Base-by-base conservation (phyloP, 805 yeast genomes). In the Cephaloascus albidus region DNA sequence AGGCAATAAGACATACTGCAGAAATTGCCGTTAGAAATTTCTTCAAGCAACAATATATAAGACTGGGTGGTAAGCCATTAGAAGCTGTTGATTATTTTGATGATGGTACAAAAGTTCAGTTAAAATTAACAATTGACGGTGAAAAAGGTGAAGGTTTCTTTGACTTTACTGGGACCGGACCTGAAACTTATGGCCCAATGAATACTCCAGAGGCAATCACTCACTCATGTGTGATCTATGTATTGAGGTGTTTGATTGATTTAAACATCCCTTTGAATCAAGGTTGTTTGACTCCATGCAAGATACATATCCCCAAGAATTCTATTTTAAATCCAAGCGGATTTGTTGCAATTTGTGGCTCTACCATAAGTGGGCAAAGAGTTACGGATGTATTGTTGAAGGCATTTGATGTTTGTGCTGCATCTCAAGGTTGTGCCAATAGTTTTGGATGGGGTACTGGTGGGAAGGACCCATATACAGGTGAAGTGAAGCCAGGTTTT, bases 171-270 rank as follows among this genome's bases (percentile, higher is more conserved):
- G 56, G 53, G 17, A 48, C 54, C 4, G 46, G 54, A n/a, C 43
- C 40, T 38, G 52, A 53, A 39, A 43, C 45, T 8, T 51, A 48
- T 38, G 49, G 48, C 35, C 50, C 52, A 40, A 47, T 48, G 43
- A 53, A 53, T 36, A 53, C 56, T 2, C 57, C 57, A 3, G 49
- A 45, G 42, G 54, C 57, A 18, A 51, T 53, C 38, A 47, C 53
- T 17, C 48, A 48, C 39, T 45, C 52, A 17, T 52, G 54, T 33
- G 46, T 53, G 37, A 48, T 53, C 35, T 53, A 53, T 36, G 48
- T 50, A 23, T 42, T 53, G 37, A 40, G 57, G 35, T 45, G 51
- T 18, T 44, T 53, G 43, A 47, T 53, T 5, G 48, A 45, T 37
- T 47, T 46, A 20, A 47, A 45, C 36, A 53, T 52, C 30, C 57